Base-by-base conservation (phyloP, 331 rosid species). In the Quercus tomentella region DNA sequence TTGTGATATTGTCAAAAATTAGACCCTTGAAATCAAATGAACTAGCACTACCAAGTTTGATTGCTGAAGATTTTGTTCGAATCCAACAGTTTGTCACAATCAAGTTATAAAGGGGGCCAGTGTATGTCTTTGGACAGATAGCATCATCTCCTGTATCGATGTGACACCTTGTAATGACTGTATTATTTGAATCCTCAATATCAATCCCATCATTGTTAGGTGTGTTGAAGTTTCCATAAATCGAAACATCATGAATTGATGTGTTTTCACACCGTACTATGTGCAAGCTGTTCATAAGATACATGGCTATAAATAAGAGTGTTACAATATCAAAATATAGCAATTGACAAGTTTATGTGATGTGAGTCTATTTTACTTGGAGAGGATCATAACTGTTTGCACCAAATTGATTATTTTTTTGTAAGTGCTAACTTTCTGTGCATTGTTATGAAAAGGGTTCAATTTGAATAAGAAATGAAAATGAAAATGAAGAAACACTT, bases 71-170 rank as follows among this genome's bases (percentile, higher is more conserved):
- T 77, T 94, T 94, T 65, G 96, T 86, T 56, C 97, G 89, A 75
- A 94, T 94, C 97, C 97, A 94, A 87, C 86, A 82, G 73, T 95
- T 52, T 0, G 92, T 90, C 37, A 74, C 97, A 0, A 90, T 95
- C 41, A 95, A 83, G 80, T 95, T 95, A 81, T 85, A 80, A 10
- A 95, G 84, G 21, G 98, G 93, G 56, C 92, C 94, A 6, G 89
- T 82, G 75, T 56, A 90, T 16, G 98, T 84, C 86, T 95, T 95
- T 5, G 97, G 97, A 85, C 98, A 92, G 73, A 95, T 90, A 22
- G 97, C 98, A 88, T 95, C 98, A 77, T 95, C 98, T 25, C 97
- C 97, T 4, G 98, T 95, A 78, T 95, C 87, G 6, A 94, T 94
- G 85, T 87, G 96, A 84, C 97, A 91, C 76, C 96, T 75, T 15